phyloP scores from a whole-genome alignment of 192 early-diverging fungal species.

The Linnemannia elongata region DNA sequence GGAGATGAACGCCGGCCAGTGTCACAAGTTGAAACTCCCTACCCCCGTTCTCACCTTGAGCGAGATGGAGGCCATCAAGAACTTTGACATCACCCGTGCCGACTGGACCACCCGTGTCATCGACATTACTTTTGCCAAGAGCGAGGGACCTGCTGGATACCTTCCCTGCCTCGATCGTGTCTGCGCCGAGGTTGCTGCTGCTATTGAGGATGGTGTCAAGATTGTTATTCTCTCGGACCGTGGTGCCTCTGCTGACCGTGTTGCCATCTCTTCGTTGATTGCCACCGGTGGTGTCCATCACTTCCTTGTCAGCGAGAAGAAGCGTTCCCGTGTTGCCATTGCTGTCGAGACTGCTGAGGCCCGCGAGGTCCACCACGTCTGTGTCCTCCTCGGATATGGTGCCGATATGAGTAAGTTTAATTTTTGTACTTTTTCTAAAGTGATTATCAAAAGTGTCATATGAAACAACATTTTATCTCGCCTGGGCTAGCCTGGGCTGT shows the following conservation, averaged over 20 bases:
- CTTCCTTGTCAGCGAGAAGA: slow-evolving; percentile 89
- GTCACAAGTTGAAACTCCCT: slow-evolving; percentile 82
- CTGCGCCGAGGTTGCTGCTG: slow-evolving; percentile 84
- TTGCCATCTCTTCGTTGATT: slow-evolving; percentile 88
- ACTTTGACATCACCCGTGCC: slow-evolving; percentile 73
- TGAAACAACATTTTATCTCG: background rate
- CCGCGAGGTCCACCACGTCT: slow-evolving; percentile 95
- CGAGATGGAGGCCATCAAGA: slow-evolving; percentile 86
- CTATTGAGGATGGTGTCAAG: slow-evolving; percentile 85
- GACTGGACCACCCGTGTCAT: slow-evolving; percentile 86
- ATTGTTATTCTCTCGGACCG: slow-evolving; percentile 90
- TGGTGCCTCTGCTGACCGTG: slow-evolving; percentile 70
- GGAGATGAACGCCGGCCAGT: slow-evolving; percentile 84
- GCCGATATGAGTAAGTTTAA: slow-evolving; percentile 80
- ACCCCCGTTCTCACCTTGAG: slow-evolving; percentile 90
- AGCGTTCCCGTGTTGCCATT: slow-evolving; percentile 89
- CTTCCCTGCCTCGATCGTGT: slow-evolving; percentile 85
- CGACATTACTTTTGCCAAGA: slow-evolving; percentile 87
- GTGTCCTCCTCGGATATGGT: slow-evolving; percentile 95
- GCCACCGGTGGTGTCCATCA: slow-evolving; percentile 95
- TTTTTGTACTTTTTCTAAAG: background rate
- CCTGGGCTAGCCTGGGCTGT: background rate
- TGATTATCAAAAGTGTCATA: background rate
- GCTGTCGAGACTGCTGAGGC: slow-evolving; percentile 94
- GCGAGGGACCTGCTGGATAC: slow-evolving; percentile 86